These are phyloP conservation scores for Phytophthora rubi DNA, from an alignment of 352 stramenopile genomes.

Conservation along the genomic window DNA sequence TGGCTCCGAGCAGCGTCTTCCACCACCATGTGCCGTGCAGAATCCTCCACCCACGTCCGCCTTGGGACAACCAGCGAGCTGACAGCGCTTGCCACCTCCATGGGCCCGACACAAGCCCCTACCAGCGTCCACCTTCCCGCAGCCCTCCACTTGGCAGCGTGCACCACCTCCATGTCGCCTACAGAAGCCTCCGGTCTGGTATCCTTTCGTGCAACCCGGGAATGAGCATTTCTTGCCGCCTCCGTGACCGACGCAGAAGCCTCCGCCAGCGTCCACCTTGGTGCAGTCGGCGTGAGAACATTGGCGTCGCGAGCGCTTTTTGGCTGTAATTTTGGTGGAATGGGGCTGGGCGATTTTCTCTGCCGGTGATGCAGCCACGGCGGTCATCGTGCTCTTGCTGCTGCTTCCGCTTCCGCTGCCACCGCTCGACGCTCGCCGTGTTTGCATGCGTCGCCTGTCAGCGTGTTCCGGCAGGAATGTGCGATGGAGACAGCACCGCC, in stretches of 20 bases:
- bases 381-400: slow-evolving; percentile 5
- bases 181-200: slow-evolving; percentile 83
- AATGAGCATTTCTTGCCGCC: slow-evolving; percentile 85
- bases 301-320: slow-evolving; percentile 52
- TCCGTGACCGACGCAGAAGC: slow-evolving; percentile 85
- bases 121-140: slow-evolving; percentile 81
- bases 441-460: slow-evolving; percentile 26
- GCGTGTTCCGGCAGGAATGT: slow-evolving; percentile 20
- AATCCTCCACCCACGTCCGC: slow-evolving; percentile 84
- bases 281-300: slow-evolving; percentile 61
- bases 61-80: slow-evolving; percentile 60
- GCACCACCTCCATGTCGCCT: slow-evolving; percentile 76
- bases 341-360: not conserved
- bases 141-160: slow-evolving; percentile 73
- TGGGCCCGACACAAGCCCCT: slow-evolving; percentile 76
- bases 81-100: slow-evolving; percentile 77
- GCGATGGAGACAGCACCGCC: slow-evolving; percentile 9
- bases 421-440: slow-evolving; percentile 13
- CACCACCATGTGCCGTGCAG: slow-evolving; percentile 82
- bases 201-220: slow-evolving; percentile 73
- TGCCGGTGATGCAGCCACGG: slow-evolving; percentile 12
- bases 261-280: slow-evolving; percentile 82
- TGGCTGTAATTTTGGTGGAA: slow-evolving; percentile 8
- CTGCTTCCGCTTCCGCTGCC: not conserved
- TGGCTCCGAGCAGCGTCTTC: slow-evolving; percentile 66